Conservation (phyloP, 2,329 filamentous ascomycete genomes). For the Nothophoma quercina region DNA sequence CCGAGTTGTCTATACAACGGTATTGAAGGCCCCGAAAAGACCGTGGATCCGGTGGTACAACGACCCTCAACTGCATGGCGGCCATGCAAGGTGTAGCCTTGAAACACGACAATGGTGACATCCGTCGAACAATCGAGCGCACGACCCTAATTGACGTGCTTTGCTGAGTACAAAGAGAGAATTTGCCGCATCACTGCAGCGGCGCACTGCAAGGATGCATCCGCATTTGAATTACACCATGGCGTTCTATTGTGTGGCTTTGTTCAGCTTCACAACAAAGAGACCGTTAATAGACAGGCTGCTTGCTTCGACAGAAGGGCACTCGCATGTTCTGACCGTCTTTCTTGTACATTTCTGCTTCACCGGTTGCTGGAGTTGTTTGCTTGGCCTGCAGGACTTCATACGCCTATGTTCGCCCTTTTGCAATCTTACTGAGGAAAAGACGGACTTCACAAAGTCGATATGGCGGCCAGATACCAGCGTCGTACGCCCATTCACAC, state of each 20-base stretch:
- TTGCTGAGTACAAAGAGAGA: slow-evolving; percentile 29
- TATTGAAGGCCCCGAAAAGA: slow-evolving; percentile 8
- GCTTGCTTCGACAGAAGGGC: slow-evolving; percentile 2
- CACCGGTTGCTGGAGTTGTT: slow-evolving; percentile 8
- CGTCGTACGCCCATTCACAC: not conserved
- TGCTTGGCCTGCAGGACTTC: slow-evolving; percentile 2
- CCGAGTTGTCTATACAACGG: slow-evolving; percentile 15
- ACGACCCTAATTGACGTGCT: slow-evolving; percentile 8
- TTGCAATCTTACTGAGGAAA: not conserved
- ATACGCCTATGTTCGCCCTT: slow-evolving; percentile 3
- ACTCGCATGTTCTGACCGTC: slow-evolving; percentile 1
- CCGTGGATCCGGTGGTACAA: slow-evolving; percentile 10
- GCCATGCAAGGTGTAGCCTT: slow-evolving; percentile 17
- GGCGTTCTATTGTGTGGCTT: slow-evolving; percentile 28
- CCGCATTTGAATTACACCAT: slow-evolving; percentile 29
- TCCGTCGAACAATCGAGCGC: slow-evolving; percentile 5
- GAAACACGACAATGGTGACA: slow-evolving; percentile 15
- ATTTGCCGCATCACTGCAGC: slow-evolving; percentile 11
- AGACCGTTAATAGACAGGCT: not conserved
- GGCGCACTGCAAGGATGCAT: slow-evolving; percentile 17
- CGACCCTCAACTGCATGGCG: slow-evolving; percentile 19
- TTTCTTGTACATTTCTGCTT: not conserved
- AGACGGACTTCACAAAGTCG: not conserved
- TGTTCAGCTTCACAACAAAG: slow-evolving; percentile 34
- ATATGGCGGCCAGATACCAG: slow-evolving; percentile 12